Evolutionary conservation across 2,329 filamentous ascomycete species (phyloP), one percentile per base, ranked within the genome.

Genomic region (Amauroascus verrucosus): DNA sequence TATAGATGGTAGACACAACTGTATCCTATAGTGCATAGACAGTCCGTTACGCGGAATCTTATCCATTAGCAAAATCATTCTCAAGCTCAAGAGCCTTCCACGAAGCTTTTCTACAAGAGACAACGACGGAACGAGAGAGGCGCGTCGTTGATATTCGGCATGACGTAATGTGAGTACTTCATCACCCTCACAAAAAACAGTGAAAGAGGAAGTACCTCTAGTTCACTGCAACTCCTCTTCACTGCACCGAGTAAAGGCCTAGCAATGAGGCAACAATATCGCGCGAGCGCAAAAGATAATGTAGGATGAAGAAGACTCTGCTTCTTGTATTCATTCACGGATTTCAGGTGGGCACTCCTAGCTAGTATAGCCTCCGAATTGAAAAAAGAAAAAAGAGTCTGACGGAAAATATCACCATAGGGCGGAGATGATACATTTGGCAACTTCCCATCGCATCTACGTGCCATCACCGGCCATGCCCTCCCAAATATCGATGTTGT

Each of bases 391-490:
- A n/a, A n/a, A n/a, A n/a, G n/a, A n/a, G n/a, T n/a, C n/a, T n/a
- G n/a, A n/a, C n/a, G n/a, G n/a, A n/a, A n/a, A n/a, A n/a, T n/a
- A n/a, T n/a, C n/a, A n/a, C n/a, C n/a, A n/a, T n/a, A 76, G 74
- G 74, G 74, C 41, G 73, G 67, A 43, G 71, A 75, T 58, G 71
- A 75, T 56, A 77, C 74, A 2, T 77, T 77, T 56, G 70, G 62
- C 11, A 64, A 60, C 7, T 76, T 76, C 44, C 74, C 74, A 26
- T 67, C 71, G 47, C 69, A 72, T 54, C 60, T 76, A 3, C 65
- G 68, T 3, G 65, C 62, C 9, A 62, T 74, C 16, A 61, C 74
- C 48, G 68, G 66, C 61, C 69, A 69, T 62, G 66, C 68, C 13
- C 65, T 75, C 14, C 70, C 73, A 13, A 63, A 69, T 7, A 61